A percentile compares a stretch with the other conserved stretches of the same genome.
Evolutionary conservation across 2,329 filamentous ascomycete genomes (phyloP).

Genomic region (Bipolaris bicolor): DNA sequence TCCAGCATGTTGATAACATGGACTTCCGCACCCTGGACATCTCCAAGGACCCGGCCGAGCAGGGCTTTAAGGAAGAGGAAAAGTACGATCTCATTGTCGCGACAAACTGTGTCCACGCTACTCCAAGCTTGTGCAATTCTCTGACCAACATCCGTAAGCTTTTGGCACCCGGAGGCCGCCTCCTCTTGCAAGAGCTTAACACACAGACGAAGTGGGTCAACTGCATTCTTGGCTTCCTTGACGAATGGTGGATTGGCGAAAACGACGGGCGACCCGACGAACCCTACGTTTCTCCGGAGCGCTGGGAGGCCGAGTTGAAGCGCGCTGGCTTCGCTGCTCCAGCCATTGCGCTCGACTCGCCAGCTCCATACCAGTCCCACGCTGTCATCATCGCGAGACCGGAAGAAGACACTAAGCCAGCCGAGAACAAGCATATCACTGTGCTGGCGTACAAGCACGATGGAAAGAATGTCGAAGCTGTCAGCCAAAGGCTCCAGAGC

Average conservation of each 20-base stretch:
- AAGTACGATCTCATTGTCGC: constrained; percentile 26
- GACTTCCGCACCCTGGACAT: constrained; percentile 18
- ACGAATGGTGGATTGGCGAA: constrained; percentile 46
- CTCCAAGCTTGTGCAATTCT: not conserved
- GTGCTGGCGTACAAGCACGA: not conserved
- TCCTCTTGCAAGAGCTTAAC: constrained; percentile 53
- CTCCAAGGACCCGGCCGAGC: constrained; percentile 5
- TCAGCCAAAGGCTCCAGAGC: not conserved
- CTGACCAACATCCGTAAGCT: constrained; percentile 12
- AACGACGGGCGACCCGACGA: constrained; percentile 36
- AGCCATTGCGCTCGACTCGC: not conserved
- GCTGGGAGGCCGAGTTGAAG: constrained; percentile 44
- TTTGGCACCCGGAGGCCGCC: constrained; percentile 48
- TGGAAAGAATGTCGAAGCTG: not conserved
- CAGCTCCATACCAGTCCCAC: not conserved
- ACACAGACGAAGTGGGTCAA: constrained; percentile 14
- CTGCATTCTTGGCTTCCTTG: constrained; percentile 39
- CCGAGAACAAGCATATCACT: not conserved
- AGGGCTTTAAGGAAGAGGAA: constrained; percentile 16
- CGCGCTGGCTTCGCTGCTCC: constrained; percentile 35
- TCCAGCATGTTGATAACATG: not conserved
- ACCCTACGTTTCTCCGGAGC: constrained; percentile 33
- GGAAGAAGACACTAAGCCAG: not conserved
- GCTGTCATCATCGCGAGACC: not conserved
- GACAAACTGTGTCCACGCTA: not conserved